These are phyloP conservation scores for Besnoitia besnoiti DNA, from an alignment of 169 alveolate genomes.

Conservation along the genomic window DNA sequence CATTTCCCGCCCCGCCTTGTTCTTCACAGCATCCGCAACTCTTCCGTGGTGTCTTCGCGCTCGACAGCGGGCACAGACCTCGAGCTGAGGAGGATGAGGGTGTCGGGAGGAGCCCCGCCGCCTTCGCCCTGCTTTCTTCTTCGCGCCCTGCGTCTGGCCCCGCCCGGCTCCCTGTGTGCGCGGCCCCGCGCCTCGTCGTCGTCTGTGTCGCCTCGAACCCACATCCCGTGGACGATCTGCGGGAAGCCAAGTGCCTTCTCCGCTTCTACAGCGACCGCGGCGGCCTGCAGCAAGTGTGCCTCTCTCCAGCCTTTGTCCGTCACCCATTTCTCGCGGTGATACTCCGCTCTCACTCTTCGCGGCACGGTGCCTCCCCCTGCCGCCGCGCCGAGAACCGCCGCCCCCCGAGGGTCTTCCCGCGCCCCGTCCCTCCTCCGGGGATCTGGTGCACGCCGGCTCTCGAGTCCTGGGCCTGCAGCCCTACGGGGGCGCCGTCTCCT, in stretches of 20 bases:
- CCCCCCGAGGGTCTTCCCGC: neutral
- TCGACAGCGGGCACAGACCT: constrained; percentile 21
- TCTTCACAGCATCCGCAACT: neutral
- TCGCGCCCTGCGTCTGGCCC: neutral
- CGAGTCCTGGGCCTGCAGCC: too few species aligned
- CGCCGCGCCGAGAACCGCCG: neutral
- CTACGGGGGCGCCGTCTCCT: too few species aligned
- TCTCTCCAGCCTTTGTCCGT: neutral
- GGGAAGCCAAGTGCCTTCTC: constrained; percentile 60
- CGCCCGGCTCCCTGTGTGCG: neutral
- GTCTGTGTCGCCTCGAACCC: constrained; percentile 12
- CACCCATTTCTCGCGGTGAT: neutral
- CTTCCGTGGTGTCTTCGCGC: neutral
- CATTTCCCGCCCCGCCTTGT: too few species aligned
- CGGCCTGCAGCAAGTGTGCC: constrained; percentile 45
- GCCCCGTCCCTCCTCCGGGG: neutral
- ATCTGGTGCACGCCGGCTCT: too few species aligned
- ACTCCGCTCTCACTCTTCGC: neutral
- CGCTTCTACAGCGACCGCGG: constrained; percentile 47
- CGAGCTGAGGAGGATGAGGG: constrained; percentile 36
- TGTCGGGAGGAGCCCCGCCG: neutral
- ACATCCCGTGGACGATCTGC: constrained; percentile 57
- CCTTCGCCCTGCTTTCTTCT: neutral
- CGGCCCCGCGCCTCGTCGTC: neutral
- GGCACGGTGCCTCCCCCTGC: constrained; percentile 20